Base-by-base conservation (phyloP, 1,284 basidiomycete species). In the Sporisorium graminicola region DNA sequence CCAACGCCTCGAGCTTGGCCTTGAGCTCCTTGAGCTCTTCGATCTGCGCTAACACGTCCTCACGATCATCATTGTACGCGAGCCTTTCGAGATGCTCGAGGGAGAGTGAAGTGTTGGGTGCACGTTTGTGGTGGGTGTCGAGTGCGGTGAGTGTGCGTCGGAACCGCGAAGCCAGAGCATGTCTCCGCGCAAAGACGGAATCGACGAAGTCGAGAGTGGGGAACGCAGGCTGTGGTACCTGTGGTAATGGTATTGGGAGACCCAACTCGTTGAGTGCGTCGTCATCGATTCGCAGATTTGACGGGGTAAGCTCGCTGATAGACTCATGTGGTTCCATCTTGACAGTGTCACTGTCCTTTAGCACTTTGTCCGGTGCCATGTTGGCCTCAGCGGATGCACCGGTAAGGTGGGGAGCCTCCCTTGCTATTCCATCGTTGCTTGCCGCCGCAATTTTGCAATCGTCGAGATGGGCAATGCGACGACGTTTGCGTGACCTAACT, bases 21-120 rank as follows among this genome's bases (percentile, higher is more conserved):
- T 79, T 79, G 53, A 70, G 70, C 22, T 63, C 18, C 33, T 77
- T 77, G 55, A 79, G 76, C 57, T 81, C 54, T 22, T 74, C 72
- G 13, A 79, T 75, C 52, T 76, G 59, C 24, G 68, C 72, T 24
- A 78, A 66, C 33, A 76, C 71, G 6, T 72, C 44, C 16, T 68
- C 64, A 27, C 76, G 58, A 43, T 82, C 81, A 49, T 82, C 78
- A 35, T 75, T 77, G 63, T 82, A 81, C 8, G 77, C 74, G 18
- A 81, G 67, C 6, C 81, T 67, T 52, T 82, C 81, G 20, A 81
- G 65, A 22, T 78, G 72, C 65, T 82, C 81, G 46, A 78, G 65
- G 22, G 74, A 73, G 4, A 69, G 31, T 4, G 55, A 44, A 6
- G 68, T 61, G 50, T 56, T 58, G n/a, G 80, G 80, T 8, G 80